phyloP scores from a whole-genome alignment of 805 yeast genomes.

The Candida orba region DNA sequence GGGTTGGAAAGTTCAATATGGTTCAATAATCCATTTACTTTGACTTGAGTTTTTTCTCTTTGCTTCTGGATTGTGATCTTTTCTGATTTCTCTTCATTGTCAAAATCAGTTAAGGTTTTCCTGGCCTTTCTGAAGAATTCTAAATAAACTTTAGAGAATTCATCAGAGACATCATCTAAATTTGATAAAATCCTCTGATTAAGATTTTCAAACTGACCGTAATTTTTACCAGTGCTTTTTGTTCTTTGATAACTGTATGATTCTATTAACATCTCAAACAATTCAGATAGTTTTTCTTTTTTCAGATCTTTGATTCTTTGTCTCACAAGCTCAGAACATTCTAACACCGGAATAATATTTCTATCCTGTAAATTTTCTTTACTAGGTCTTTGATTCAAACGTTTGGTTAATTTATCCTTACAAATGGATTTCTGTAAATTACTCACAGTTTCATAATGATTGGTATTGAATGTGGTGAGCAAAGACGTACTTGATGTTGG shows the following conservation, averaged over 20 bases:
- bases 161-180: slow-evolving; percentile 3
- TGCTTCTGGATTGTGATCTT: not conserved
- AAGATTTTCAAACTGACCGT: not conserved
- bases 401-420: slow-evolving; percentile 14
- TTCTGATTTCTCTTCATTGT: not conserved
- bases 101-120: not conserved
- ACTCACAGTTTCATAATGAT: slow-evolving; percentile 3
- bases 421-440: slow-evolving; percentile 13
- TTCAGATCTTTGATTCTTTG: slow-evolving; percentile 10
- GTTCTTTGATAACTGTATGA: slow-evolving; percentile 13
- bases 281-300: slow-evolving; percentile 11
- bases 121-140: slow-evolving; percentile 2
- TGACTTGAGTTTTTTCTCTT: not conserved
- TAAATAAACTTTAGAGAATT: slow-evolving; percentile 4
- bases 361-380: slow-evolving; percentile 13
- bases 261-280: slow-evolving; percentile 10
- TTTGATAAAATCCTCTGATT: not conserved
- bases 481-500: slow-evolving; percentile 7
- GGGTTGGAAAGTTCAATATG: slow-evolving; percentile 4
- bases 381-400: slow-evolving; percentile 16
- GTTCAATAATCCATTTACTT: slow-evolving; percentile 5
- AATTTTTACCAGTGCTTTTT: not conserved
- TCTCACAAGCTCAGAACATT: slow-evolving; percentile 5
- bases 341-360: slow-evolving; percentile 13
- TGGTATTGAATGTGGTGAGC: slow-evolving; percentile 2